Conservation (phyloP, 1,284 basidiomycete species). For the Leccinum ponderosum region DNA sequence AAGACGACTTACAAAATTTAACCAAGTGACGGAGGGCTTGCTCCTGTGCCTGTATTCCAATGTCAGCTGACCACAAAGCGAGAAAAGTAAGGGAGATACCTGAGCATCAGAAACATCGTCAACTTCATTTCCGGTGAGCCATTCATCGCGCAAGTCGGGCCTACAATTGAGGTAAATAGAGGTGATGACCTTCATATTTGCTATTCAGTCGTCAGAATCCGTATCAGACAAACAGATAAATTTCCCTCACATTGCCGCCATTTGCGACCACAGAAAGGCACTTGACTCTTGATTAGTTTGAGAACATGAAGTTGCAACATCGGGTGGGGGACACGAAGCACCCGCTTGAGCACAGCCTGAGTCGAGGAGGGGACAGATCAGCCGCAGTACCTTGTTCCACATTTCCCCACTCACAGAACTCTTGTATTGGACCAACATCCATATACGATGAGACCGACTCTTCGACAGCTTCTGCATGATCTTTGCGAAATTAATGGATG, state of each 20-base stretch:
- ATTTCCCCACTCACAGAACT: conserved; percentile 70
- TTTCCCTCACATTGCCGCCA: conserved; percentile 87
- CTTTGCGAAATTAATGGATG: conserved; percentile 97
- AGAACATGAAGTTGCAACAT: conserved; percentile 95
- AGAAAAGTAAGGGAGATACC: conserved; percentile 38
- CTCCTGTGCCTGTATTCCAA: conserved; percentile 80
- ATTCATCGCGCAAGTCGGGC: conserved; percentile 96
- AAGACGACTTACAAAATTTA: conserved; percentile 77
- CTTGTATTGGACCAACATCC: conserved; percentile 98
- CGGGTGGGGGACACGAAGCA: conserved; percentile 91
- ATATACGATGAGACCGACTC: conserved; percentile 90
- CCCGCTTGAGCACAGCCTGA: conserved; percentile 92
- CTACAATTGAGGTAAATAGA: conserved; percentile 97
- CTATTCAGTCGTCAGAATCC: conserved; percentile 43
- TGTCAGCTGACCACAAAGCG: conserved; percentile 7
- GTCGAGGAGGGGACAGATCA: conserved; percentile 13
- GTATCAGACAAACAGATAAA: neutral
- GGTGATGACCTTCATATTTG: conserved; percentile 99
- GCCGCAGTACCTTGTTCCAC: neutral
- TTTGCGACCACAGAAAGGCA: conserved; percentile 97
- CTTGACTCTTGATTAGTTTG: conserved; percentile 98
- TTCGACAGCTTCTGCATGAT: conserved; percentile 99
- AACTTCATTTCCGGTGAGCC: conserved; percentile 92
- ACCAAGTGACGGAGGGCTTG: conserved; percentile 93
- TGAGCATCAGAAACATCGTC: conserved; percentile 88